A percentile compares a stretch with the other conserved stretches of the same genome.
These are phyloP conservation scores for Remersonia thermophila DNA, from an alignment of 2,329 filamentous ascomycete genomes.

Conservation along the genomic window DNA sequence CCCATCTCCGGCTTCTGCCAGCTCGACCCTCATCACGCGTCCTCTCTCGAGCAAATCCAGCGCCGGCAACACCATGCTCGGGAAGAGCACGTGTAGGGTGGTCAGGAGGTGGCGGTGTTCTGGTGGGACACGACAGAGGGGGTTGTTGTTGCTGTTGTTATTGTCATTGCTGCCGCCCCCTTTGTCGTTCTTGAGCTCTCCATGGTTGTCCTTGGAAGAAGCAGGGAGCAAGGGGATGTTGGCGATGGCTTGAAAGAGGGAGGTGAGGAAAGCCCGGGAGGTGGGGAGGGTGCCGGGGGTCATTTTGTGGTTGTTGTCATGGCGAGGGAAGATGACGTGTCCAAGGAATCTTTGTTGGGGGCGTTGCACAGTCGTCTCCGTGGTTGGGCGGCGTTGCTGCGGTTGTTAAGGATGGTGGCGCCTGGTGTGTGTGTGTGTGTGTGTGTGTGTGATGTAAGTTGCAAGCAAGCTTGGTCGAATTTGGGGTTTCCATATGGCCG, in stretches of 20 bases:
- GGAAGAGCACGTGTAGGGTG: constrained; percentile 76
- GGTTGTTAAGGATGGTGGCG: too few species aligned
- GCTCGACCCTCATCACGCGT: constrained; percentile 48
- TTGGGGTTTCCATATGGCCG: too few species aligned
- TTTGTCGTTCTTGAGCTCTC: constrained; percentile 2
- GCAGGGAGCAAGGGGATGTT: constrained; percentile 17
- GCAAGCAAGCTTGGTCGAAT: too few species aligned
- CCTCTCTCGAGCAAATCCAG: constrained; percentile 75
- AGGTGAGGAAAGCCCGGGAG: constrained; percentile 34
- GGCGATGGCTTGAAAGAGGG: constrained; percentile 34
- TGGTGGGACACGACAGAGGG: constrained; percentile 25
- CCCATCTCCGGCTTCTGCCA: too few species aligned
- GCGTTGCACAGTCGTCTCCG: too few species aligned
- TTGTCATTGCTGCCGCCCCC: constrained; percentile 1
- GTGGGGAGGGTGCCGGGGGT: constrained; percentile 22
- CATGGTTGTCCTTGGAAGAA: background rate
- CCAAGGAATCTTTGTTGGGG: background rate
- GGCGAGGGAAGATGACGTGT: background rate
- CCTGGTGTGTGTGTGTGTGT: too few species aligned
- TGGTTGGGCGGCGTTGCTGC: background rate
- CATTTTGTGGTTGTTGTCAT: background rate
- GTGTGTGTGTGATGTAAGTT: too few species aligned
- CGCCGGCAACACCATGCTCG: constrained; percentile 66
- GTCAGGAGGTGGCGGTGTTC: constrained; percentile 48
- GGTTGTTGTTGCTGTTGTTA: constrained; percentile 17